These are phyloP conservation scores for Punica granatum DNA, from an alignment of 345 rosid genomes.

Conservation along the genomic window DNA sequence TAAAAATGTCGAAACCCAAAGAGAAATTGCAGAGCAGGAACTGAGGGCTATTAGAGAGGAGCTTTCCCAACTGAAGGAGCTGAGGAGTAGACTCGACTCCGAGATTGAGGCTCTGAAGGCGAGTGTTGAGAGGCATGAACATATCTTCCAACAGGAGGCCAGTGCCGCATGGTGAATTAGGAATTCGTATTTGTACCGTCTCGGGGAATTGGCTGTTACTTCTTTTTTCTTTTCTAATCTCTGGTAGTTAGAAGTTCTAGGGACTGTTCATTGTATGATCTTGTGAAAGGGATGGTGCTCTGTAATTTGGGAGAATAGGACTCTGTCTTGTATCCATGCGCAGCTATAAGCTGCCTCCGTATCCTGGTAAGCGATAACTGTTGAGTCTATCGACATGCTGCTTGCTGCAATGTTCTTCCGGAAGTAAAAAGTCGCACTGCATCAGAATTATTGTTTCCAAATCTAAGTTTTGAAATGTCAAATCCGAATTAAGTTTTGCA, in stretches of 20 bases:
- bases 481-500: too few species aligned
- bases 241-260: not conserved
- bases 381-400: too few species aligned
- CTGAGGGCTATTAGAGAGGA: conserved; percentile 25
- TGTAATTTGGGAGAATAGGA: too few species aligned
- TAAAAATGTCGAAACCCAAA: conserved; percentile 20
- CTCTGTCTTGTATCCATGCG: too few species aligned
- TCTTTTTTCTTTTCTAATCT: not conserved
- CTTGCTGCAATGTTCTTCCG: too few species aligned
- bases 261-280: not conserved
- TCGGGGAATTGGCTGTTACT: not conserved
- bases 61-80: conserved; percentile 22
- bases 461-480: too few species aligned
- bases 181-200: not conserved
- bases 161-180: conserved; percentile 33
- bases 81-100: conserved; percentile 24
- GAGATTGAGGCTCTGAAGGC: conserved; percentile 31
- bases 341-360: too few species aligned
- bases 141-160: conserved; percentile 26
- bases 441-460: too few species aligned
- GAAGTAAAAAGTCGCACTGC: too few species aligned
- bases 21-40: conserved; percentile 26
- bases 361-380: too few species aligned
- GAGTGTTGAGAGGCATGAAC: conserved; percentile 32
- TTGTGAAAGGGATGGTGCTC: not conserved